Evolutionary conservation across 768 basidiomycete genomes (phyloP).

Genomic region (Auricularia sp.): DNA sequence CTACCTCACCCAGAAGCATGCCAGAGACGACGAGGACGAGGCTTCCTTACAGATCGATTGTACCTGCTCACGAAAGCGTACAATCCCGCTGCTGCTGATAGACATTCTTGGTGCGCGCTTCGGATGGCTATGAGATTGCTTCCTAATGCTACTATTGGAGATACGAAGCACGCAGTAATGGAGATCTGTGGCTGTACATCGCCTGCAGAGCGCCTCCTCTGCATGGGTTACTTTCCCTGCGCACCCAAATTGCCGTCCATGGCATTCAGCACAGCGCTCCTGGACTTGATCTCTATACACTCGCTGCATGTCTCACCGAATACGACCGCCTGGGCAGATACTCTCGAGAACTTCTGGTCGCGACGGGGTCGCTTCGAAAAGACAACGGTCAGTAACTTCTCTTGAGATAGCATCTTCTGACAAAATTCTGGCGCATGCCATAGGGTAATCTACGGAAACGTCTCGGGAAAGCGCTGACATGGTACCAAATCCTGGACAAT

Average conservation of each 20-base stretch:
- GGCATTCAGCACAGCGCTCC: constrained; percentile 1
- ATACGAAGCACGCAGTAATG: too few relatives aligned
- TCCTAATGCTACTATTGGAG: too few relatives aligned
- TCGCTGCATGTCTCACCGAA: not conserved
- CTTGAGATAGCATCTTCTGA: too few relatives aligned
- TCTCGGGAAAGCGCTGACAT: not conserved
- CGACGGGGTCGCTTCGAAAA: not conserved
- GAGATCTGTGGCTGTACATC: not conserved
- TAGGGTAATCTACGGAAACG: not conserved
- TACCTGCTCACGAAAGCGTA: too few relatives aligned
- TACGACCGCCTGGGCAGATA: not conserved
- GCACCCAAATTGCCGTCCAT: not conserved
- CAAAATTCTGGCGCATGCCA: too few relatives aligned
- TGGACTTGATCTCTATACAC: not conserved
- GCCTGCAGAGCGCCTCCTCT: not conserved
- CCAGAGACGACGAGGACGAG: too few relatives aligned
- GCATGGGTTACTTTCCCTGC: constrained; percentile 2
- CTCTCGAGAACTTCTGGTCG: not conserved
- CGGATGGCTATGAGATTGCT: too few relatives aligned
- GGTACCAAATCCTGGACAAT: not conserved
- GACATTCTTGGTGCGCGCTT: too few relatives aligned
- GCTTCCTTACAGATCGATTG: too few relatives aligned
- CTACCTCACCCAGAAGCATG: too few relatives aligned
- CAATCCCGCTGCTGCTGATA: too few relatives aligned
- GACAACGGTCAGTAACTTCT: too few relatives aligned